Evolutionary conservation across 495 filamentous ascomycete species (phyloP), one percentile per base, ranked within the genome.

Genomic region (Podospora pseudopauciseta): DNA sequence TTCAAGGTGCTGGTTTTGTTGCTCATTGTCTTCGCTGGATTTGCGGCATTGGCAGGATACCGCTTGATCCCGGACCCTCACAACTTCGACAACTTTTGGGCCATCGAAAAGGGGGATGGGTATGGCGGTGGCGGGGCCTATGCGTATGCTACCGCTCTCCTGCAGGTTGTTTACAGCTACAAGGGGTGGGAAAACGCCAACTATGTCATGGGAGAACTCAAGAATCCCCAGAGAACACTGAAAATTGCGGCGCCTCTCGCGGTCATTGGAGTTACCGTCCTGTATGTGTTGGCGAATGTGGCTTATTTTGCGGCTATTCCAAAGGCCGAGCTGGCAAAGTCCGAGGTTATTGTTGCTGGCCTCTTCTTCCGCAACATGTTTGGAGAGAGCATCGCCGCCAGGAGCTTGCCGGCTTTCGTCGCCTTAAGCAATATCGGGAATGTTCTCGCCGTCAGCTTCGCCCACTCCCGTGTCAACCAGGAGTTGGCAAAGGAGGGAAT

Each of bases 401-500:
- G 77, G 30, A 74, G 89, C 18, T 79, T 91, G 4, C 86, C 87
- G 2, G 74, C 87, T 5, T 85, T 87, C 27, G 84, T 91, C 39
- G 88, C 88, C 7, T 78, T 89, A 11, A 87, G 84, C 9, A 88
- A 86, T 0, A 85, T 87, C 18, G 89, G 89, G 0, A 91, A 91
- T 71, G 79, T 83, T 7, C 67, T 81, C 30, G 80, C 81, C 6
- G 80, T 81, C 28, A 78, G 75, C 55, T 82, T 83, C 69, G 79
- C 78, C 0, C 76, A 91, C 79, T 86, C 89, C 1, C 81, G 89
- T 0, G 79, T 91, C 28, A 91, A 90, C 69, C 87, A 90, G 75
- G 89, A 91, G 74, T 81, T 91, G 23, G 89, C 87, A 18, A 83
- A 84, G 39, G 87, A 90, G 75, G 89, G 89, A 0, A 85, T 91